Evolutionary conservation across 2,329 filamentous ascomycete genomes (phyloP).

Genomic region (Penicillium sp.): DNA sequence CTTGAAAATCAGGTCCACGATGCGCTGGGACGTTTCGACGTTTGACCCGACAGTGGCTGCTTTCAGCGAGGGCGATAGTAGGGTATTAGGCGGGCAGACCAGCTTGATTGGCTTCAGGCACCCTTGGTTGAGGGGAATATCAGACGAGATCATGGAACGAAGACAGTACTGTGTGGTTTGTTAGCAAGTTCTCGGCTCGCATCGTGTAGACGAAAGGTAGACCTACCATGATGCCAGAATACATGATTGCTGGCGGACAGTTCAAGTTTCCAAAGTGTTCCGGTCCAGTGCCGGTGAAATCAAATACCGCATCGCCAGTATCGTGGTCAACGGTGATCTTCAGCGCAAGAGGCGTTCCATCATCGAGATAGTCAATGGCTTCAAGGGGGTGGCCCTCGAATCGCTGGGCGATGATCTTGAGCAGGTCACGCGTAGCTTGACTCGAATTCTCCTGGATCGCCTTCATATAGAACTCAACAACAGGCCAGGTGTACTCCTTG

Average conservation of each 20-base stretch:
- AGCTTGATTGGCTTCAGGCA: constrained; percentile 75
- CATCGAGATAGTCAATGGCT: constrained; percentile 81
- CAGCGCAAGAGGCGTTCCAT: constrained; percentile 73
- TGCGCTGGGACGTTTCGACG: constrained; percentile 72
- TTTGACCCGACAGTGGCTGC: constrained; percentile 82
- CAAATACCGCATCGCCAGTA: constrained; percentile 72
- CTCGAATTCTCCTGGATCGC: constrained; percentile 80
- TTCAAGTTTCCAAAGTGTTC: constrained; percentile 80
- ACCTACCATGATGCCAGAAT: constrained; percentile 82
- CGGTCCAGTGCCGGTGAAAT: constrained; percentile 73
- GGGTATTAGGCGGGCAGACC: constrained; percentile 64
- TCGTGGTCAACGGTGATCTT: constrained; percentile 71
- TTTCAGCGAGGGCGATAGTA: constrained; percentile 71
- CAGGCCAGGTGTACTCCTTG: constrained; percentile 70
- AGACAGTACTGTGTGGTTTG: too few species aligned
- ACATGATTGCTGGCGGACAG: constrained; percentile 76
- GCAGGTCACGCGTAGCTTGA: constrained; percentile 67
- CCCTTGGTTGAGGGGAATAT: constrained; percentile 84
- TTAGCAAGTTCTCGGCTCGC: too few species aligned
- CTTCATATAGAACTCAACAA: constrained; percentile 79
- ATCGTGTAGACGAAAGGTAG: too few species aligned
- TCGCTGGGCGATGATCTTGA: constrained; percentile 66
- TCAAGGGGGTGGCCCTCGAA: constrained; percentile 68
- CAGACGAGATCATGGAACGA: constrained; percentile 72
- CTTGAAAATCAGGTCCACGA: constrained; percentile 78